Conservation (phyloP, 2,329 filamentous ascomycete species). For the Cadophora gregata region DNA sequence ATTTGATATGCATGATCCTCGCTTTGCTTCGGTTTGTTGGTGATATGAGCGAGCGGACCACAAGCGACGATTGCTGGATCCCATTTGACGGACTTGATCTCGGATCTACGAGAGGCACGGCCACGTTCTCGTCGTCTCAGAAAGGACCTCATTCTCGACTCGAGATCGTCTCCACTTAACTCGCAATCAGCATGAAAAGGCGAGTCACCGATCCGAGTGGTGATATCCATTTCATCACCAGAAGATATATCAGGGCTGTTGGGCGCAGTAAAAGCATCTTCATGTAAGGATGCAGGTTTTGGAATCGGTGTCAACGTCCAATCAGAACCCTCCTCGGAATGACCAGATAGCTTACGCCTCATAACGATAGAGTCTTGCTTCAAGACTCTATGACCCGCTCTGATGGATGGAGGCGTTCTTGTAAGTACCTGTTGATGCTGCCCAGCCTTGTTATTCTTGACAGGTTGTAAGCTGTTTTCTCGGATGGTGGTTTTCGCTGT, state of each 20-base stretch:
- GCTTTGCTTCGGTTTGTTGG: neutral
- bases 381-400: neutral
- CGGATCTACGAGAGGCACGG: constrained; percentile 5
- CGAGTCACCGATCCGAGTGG: neutral
- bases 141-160: constrained; percentile 28
- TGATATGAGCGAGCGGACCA: constrained; percentile 23
- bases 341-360: neutral
- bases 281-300: neutral
- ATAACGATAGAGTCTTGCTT: neutral
- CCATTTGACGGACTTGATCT: constrained; percentile 36
- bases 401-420: neutral
- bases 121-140: constrained; percentile 15
- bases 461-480: neutral
- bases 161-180: constrained; percentile 24
- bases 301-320: neutral
- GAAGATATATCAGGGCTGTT: neutral
- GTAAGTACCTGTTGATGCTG: neutral
- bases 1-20: neutral
- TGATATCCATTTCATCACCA: neutral
- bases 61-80: constrained; percentile 36
- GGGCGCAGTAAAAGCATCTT: neutral
- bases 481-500: neutral
- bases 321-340: constrained; percentile 5
- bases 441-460: neutral
- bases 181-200: constrained; percentile 16